These are phyloP conservation scores for Cyclotella choctawhatcheeana DNA, from an alignment of 108 stramenopile genomes.

Conservation along the genomic window DNA sequence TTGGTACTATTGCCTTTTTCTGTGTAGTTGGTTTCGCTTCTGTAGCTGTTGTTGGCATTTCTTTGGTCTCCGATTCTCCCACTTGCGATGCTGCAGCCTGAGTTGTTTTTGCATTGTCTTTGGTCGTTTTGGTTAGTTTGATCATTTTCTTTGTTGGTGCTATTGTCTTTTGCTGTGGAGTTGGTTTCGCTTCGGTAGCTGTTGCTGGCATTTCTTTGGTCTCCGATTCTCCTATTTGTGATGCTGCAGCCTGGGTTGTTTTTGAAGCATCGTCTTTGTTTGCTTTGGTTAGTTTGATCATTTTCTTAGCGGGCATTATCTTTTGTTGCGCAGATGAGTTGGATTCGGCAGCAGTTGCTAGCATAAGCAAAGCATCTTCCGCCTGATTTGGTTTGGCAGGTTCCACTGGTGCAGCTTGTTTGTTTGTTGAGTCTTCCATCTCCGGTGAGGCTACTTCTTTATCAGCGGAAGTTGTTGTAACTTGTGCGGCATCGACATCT, in stretches of 20 bases:
- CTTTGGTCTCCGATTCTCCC: neutral
- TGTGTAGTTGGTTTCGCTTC: slow-evolving; percentile 2
- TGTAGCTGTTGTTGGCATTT: slow-evolving; percentile 4
- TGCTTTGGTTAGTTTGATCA: neutral
- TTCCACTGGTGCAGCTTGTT: too few species aligned
- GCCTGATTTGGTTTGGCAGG: too few species aligned
- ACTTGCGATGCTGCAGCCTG: neutral
- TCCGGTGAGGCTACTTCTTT: too few species aligned
- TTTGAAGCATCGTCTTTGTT: neutral
- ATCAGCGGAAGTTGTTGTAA: neutral
- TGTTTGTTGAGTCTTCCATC: too few species aligned
- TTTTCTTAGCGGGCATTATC: neutral
- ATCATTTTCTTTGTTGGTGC: neutral
- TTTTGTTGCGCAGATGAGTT: neutral
- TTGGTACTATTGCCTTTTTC: neutral
- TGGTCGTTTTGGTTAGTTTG: neutral
- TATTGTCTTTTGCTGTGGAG: neutral
- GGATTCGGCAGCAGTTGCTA: neutral
- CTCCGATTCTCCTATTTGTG: neutral
- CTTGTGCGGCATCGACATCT: neutral
- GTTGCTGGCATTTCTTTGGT: slow-evolving; percentile 1
- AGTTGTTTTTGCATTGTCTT: neutral
- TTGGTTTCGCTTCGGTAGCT: slow-evolving; percentile 3
- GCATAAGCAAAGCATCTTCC: neutral
- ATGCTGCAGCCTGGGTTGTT: neutral